These are phyloP conservation scores for Aspergillus floridensis DNA, from an alignment of 2,329 filamentous ascomycete species.

Conservation along the genomic window DNA sequence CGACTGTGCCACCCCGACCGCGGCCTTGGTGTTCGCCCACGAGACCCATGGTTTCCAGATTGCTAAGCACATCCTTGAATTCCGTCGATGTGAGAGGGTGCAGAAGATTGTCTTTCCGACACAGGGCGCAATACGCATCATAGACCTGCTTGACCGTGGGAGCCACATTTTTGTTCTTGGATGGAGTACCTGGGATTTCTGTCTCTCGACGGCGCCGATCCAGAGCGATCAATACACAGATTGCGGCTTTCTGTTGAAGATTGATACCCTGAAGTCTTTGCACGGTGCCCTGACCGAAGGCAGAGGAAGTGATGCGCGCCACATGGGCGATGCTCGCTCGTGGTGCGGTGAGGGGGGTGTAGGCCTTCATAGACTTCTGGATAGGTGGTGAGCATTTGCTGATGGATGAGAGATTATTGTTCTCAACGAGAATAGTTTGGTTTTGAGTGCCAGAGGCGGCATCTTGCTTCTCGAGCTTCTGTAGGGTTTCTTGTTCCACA, in stretches of 20 bases:
- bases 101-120: conserved; percentile 81
- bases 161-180: conserved; percentile 58
- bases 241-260: conserved; percentile 90
- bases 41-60: conserved; percentile 82
- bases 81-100: conserved; percentile 88
- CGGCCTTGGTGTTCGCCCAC: conserved; percentile 68
- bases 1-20: conserved; percentile 62
- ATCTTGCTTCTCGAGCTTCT: conserved; percentile 64
- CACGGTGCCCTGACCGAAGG: conserved; percentile 83
- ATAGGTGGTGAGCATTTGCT: conserved; percentile 39
- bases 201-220: conserved; percentile 64
- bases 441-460: conserved; percentile 61
- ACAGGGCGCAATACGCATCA: conserved; percentile 77
- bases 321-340: conserved; percentile 87
- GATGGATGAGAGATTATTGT: conserved; percentile 66
- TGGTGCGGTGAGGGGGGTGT: conserved; percentile 77
- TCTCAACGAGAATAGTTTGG: conserved; percentile 76
- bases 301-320: conserved; percentile 83
- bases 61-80: conserved; percentile 88
- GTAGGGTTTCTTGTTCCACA: conserved; percentile 77
- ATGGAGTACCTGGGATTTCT: conserved; percentile 53
- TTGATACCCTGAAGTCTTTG: conserved; percentile 86
- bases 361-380: conserved; percentile 46
- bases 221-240: conserved; percentile 84
- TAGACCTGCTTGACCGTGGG: conserved; percentile 83